Base-by-base conservation (phyloP, 352 stramenopile species). In the Globisporangium apiculatum region DNA sequence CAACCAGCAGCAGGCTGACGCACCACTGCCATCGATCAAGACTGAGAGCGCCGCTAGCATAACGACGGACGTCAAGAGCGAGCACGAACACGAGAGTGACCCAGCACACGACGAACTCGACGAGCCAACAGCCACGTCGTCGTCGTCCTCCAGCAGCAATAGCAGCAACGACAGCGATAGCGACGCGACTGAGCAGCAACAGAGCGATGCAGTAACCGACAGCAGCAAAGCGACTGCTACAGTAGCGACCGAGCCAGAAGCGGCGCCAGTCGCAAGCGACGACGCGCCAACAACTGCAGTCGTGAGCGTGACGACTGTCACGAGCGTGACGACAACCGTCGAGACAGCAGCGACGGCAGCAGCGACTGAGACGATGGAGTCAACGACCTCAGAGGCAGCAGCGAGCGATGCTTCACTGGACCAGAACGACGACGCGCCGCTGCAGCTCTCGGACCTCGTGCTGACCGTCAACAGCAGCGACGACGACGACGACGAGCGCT, bases 401-500 rank as follows among this genome's bases (percentile, higher is more conserved):
- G 24, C 24, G 24, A 31, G 1, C 24, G 24, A 31, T 31, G 24
- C 24, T 31, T 2, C 24, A 31, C 24, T 31, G 24, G 24, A 31
- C 24, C 24, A 31, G 24, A 31, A 17, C 2, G 37, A 6, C 0
- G 55, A 65, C 8, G 56, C 17, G 1, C 58, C 67, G 6, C 40
- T 64, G 3, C 45, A 35, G 45, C 45, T 49, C 6, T 45, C 71
- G 37, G 52, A 75, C 53, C 67, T 70, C 31, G 42, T 76, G 36
- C 51, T 61, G 2, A 38, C 59, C 0, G 64, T 63, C 10, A 58
- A 68, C 38, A 66, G 69, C 7, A 63, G 68, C 1, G 68, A 51
- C 24, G 45, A 75, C 12, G 71, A 78, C 7, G 68, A 83, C 45
- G 72, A 82, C 35, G 73, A 82, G 51, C 64, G 61, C 31, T 70